These are phyloP conservation scores for Podaxis carcinomalis DNA, from an alignment of 768 basidiomycete genomes.

Conservation along the genomic window DNA sequence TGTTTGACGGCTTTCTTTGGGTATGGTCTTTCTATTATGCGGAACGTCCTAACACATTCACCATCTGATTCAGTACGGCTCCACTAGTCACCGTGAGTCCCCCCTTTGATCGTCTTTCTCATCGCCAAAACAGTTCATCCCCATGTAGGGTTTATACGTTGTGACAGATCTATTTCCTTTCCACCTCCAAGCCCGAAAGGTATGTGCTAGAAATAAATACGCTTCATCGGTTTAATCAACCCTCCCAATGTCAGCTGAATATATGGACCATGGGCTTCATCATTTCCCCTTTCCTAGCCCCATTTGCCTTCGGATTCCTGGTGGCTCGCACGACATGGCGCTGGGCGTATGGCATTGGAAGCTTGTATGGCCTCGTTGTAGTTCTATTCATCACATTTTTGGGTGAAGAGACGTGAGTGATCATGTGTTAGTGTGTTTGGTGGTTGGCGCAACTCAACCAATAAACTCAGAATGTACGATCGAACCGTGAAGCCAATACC, in stretches of 20 bases:
- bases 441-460: conserved; percentile 32
- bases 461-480: conserved; percentile 43
- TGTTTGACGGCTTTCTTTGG: conserved; percentile 56
- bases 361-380: conserved; percentile 54
- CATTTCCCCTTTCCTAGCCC: conserved; percentile 61
- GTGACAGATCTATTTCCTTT: conserved; percentile 66
- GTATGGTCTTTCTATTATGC: conserved; percentile 21
- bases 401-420: conserved; percentile 60
- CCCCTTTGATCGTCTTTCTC: not conserved
- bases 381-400: conserved; percentile 55
- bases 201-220: conserved; percentile 18
- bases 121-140: not conserved
- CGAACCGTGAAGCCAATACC: conserved; percentile 43
- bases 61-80: not conserved
- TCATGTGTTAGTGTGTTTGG: conserved; percentile 31
- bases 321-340: conserved; percentile 57
- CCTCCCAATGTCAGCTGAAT: conserved; percentile 33
- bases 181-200: conserved; percentile 66
- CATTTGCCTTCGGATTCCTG: conserved; percentile 65
- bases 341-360: conserved; percentile 67
- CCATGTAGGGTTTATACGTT: conserved; percentile 49
- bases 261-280: conserved; percentile 60
- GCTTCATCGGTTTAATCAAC: not conserved
- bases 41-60: not conserved
- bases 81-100: conserved; percentile 8